Conservation (phyloP, 108 stramenopile genomes). For the Discostella stelligeroides region DNA sequence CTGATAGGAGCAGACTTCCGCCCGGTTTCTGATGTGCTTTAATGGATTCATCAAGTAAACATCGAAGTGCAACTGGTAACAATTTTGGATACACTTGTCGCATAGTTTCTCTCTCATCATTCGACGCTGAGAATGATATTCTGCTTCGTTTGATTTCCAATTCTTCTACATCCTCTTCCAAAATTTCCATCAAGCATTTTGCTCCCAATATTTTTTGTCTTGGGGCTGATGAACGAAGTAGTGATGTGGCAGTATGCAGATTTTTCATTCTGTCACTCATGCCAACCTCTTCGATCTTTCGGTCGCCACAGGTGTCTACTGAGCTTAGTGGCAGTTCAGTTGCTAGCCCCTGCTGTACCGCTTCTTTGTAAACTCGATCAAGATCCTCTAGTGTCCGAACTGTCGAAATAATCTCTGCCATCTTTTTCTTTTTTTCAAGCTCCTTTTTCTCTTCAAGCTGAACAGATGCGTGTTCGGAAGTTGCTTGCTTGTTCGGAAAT, state of each 20-base stretch:
- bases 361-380: slow-evolving; percentile 65
- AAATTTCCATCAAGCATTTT: slow-evolving; percentile 37
- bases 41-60: slow-evolving; percentile 72
- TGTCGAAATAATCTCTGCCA: slow-evolving; percentile 64
- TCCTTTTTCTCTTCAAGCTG: slow-evolving; percentile 35
- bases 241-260: slow-evolving; percentile 59
- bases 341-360: slow-evolving; percentile 46
- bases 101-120: slow-evolving; percentile 22
- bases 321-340: slow-evolving; percentile 35
- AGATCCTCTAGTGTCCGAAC: slow-evolving; percentile 76
- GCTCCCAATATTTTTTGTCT: slow-evolving; percentile 81
- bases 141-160: slow-evolving; percentile 10
- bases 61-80: slow-evolving; percentile 80
- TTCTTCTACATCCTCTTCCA: slow-evolving; percentile 43
- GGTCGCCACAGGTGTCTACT: neutral
- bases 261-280: slow-evolving; percentile 24
- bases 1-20: slow-evolving; percentile 54
- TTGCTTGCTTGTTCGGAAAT: neutral
- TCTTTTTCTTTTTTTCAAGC: slow-evolving; percentile 58
- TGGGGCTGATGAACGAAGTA: slow-evolving; percentile 69
- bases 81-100: slow-evolving; percentile 50
- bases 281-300: slow-evolving; percentile 4
- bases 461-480: slow-evolving; percentile 17
- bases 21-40: slow-evolving; percentile 35
- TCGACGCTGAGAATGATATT: slow-evolving; percentile 13